These are phyloP conservation scores for Durusdinium trenchii DNA, from an alignment of 73 alveolate genomes.

Conservation along the genomic window DNA sequence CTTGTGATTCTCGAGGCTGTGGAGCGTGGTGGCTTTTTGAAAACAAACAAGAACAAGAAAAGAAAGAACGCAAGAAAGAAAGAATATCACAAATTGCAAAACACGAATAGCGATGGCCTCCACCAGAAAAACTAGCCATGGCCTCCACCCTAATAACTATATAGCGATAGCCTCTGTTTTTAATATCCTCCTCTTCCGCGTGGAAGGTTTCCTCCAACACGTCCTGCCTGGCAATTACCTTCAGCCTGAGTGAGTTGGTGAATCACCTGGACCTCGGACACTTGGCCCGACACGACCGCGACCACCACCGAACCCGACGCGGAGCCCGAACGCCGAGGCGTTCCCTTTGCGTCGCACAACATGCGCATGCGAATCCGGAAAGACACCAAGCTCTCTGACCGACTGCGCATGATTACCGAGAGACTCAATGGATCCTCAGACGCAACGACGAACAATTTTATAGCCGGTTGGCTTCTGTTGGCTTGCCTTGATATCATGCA, in stretches of 20 bases:
- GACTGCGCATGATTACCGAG: conserved; percentile 41
- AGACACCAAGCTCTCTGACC: conserved; percentile 44
- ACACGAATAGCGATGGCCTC: too few relatives aligned
- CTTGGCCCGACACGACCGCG: neutral
- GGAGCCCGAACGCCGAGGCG: neutral
- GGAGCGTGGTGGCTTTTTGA: too few relatives aligned
- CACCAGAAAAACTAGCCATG: too few relatives aligned
- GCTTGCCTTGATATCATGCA: too few relatives aligned
- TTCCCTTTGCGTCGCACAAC: conserved; percentile 79
- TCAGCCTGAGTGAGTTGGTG: conserved; percentile 81
- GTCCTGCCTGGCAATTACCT: conserved; percentile 65
- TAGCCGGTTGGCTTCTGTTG: too few relatives aligned
- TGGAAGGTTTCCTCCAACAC: conserved; percentile 43
- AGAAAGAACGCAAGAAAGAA: too few relatives aligned
- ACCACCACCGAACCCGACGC: neutral
- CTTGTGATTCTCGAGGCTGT: too few relatives aligned
- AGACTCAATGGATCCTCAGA: conserved; percentile 38
- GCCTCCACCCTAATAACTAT: too few relatives aligned
- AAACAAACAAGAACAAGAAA: too few relatives aligned
- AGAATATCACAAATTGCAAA: too few relatives aligned
- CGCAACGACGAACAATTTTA: too few relatives aligned
- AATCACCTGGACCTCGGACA: conserved; percentile 48
- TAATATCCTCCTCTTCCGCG: neutral
- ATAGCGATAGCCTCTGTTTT: neutral
- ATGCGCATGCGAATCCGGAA: conserved; percentile 79